Evolutionary conservation across 139 green algal genomes (phyloP), one percentile per base, ranked within the genome.

Genomic region (Micromonas commoda): DNA sequence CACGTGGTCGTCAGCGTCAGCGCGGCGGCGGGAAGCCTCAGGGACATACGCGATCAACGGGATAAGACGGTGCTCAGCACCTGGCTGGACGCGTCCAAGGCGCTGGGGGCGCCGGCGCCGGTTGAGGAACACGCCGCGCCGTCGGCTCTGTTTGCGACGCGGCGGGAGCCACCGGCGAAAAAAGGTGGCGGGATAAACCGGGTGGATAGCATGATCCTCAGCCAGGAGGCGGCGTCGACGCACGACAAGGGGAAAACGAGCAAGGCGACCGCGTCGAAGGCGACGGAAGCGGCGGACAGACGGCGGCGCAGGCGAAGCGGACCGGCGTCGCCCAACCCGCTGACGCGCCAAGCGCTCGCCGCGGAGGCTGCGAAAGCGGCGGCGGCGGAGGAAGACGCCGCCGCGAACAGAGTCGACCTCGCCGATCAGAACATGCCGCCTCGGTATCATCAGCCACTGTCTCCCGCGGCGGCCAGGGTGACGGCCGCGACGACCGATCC

Each of bases 1-100:
- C 68, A 75, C 68, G 33, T 75, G 19, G 68, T 75, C 37, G 2
- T 75, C 26, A 61, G 21, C 37, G 6, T n/a, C 4, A 24, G 26
- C 5, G 5, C 33, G 29, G 32, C 45, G 45, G 45, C 16, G 45
- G 45, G 45, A 16, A 23, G 9, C 45, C 45, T 57, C 9, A 57
- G 16, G 16, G 45, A 9, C 9, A 57, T 57, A 9, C 9, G 16
- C 9, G 45, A 57, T 23, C 45, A 57, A 9, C 45, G 45, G 45
- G 45, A 57, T 57, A 57, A 57, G 45, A 16, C 16, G 9, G 45
- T 57, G 45, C 16, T 23, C 45, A 57, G 9, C 9, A 23, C 45
- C 9, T 57, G 45, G 45, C 16, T 57, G 45, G 45, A 57, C 9
- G 45, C 45, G 45, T 57, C 9, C 45, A 16, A 57, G 9, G 45